phyloP scores from a whole-genome alignment of 2,329 filamentous ascomycete species.

The Colletotrichum musicola region DNA sequence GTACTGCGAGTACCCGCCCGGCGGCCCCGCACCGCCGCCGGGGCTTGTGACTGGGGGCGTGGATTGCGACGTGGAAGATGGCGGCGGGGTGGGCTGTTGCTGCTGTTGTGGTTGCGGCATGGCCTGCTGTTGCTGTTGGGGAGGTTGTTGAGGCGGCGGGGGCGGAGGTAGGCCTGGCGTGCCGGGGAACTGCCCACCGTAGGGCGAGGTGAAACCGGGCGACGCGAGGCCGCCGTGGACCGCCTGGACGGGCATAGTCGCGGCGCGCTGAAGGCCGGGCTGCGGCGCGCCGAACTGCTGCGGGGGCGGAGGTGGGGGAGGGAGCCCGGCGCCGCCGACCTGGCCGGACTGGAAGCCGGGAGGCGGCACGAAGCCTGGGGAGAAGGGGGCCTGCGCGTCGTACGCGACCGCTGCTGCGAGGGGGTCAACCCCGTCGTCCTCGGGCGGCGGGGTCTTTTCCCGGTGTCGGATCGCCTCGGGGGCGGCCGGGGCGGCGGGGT shows the following conservation, averaged over 20 bases:
- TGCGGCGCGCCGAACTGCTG: conserved; percentile 58
- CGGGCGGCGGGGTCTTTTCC: conserved; percentile 84
- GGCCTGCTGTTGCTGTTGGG: conserved; percentile 27
- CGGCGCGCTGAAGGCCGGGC: conserved; percentile 60
- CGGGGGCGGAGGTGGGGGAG: conserved; percentile 49
- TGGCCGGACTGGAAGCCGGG: conserved; percentile 60
- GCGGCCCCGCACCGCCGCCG: conserved; percentile 53
- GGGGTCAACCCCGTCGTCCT: conserved; percentile 72
- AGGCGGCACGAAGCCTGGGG: conserved; percentile 63
- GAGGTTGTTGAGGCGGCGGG: conserved; percentile 39
- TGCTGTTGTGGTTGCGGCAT: conserved; percentile 43
- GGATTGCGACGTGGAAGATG: conserved; percentile 20
- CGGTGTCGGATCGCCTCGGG: conserved; percentile 79
- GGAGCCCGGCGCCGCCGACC: conserved; percentile 50
- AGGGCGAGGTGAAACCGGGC: conserved; percentile 57
- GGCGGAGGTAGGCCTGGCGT: conserved; percentile 58
- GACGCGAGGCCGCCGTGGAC: conserved; percentile 52
- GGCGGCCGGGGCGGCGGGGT: conserved; percentile 81
- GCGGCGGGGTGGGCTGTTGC: conserved; percentile 47
- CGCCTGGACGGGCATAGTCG: conserved; percentile 59
- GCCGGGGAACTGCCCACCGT: conserved; percentile 59
- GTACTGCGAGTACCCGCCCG: conserved; percentile 70
- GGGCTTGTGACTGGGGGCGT: conserved; percentile 52
- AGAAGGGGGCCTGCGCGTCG: conserved; percentile 67
- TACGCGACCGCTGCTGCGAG: conserved; percentile 69